A percentile compares a stretch with the other conserved stretches of the same genome.
These are phyloP conservation scores for Candolleomyces aberdarensis DNA, from an alignment of 768 basidiomycete genomes.

Conservation along the genomic window DNA sequence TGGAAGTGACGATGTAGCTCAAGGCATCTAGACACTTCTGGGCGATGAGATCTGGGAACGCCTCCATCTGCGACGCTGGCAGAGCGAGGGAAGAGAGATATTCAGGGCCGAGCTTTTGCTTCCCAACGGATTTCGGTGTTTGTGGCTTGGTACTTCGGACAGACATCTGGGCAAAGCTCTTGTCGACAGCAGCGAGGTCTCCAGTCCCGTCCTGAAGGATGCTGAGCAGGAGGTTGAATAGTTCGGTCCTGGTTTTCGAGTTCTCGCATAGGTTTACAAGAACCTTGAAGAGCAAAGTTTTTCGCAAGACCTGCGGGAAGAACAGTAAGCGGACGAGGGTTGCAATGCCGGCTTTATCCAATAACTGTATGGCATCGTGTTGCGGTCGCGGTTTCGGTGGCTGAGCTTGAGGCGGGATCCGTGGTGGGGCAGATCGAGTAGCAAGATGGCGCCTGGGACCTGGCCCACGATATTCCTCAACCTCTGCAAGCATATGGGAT, in stretches of 20 bases:
- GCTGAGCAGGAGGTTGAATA: conserved; percentile 91
- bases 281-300: conserved; percentile 81
- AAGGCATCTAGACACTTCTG: conserved; percentile 93
- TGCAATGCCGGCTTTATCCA: conserved; percentile 88
- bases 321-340: conserved; percentile 90
- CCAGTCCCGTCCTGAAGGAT: conserved; percentile 95
- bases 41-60: conserved; percentile 88
- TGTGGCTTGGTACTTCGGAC: conserved; percentile 54
- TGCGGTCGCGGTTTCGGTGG: conserved; percentile 25
- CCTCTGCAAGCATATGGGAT: conserved; percentile 84
- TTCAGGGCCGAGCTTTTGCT: conserved; percentile 63
- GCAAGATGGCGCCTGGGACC: conserved; percentile 29
- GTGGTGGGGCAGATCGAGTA: conserved; percentile 26
- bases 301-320: conserved; percentile 90
- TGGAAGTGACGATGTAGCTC: conserved; percentile 80
- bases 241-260: conserved; percentile 81
- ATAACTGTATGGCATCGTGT: conserved; percentile 88
- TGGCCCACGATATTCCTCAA: conserved; percentile 61
- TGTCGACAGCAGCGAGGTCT: conserved; percentile 88
- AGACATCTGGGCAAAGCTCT: conserved; percentile 90
- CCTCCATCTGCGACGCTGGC: conserved; percentile 62
- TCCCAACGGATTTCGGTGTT: conserved; percentile 59
- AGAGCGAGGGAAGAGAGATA: conserved; percentile 46
- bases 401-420: conserved; percentile 15
- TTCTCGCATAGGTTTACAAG: conserved; percentile 97